phyloP scores from a whole-genome alignment of 2,329 filamentous ascomycete species.

The Ophiostoma sp. region DNA sequence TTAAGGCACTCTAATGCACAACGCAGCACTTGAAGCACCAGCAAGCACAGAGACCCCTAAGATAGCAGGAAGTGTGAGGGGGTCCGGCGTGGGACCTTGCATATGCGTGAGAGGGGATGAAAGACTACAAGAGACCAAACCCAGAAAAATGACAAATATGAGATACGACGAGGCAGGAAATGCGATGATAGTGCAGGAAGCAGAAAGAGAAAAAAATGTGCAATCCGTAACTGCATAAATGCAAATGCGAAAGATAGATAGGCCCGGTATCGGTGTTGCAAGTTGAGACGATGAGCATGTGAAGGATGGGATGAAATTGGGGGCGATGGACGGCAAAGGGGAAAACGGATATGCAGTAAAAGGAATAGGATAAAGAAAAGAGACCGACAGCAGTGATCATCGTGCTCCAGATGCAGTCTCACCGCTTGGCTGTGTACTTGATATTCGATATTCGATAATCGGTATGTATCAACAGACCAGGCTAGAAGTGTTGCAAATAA shows the following conservation, averaged over 20 bases:
- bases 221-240: not conserved
- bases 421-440: not conserved
- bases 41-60: not conserved
- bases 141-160: not conserved
- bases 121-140: not conserved
- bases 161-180: not conserved
- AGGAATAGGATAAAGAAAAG: slow-evolving; percentile 1
- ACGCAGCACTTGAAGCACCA: not conserved
- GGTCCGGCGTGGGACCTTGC: slow-evolving; percentile 16
- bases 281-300: not conserved
- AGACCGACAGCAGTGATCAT: not conserved
- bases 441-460: not conserved
- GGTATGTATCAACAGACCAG: too few species aligned
- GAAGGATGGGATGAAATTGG: not conserved
- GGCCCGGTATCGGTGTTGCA: not conserved
- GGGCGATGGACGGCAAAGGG: not conserved
- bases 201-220: not conserved
- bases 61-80: not conserved
- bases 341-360: slow-evolving; percentile 7
- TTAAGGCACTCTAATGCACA: not conserved
- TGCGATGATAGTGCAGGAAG: not conserved
- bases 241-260: not conserved
- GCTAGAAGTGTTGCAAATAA: not conserved
- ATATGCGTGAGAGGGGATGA: slow-evolving; percentile 4
- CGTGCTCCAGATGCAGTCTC: slow-evolving; percentile 4